These are phyloP conservation scores for Pachyrhizus erosus DNA, from an alignment of 306 rosid species.

Conservation along the genomic window DNA sequence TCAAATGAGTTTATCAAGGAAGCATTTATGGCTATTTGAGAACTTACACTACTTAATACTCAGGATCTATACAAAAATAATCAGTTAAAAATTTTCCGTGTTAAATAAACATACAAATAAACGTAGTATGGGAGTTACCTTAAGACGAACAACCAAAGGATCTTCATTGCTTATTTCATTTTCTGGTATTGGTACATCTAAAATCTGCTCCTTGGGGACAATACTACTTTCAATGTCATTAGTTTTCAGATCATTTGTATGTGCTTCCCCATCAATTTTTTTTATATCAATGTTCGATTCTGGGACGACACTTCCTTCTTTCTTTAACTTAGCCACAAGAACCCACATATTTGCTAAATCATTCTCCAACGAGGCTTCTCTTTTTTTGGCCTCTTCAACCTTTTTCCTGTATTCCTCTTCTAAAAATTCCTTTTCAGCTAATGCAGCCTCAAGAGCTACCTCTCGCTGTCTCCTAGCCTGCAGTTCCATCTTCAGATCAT, in stretches of 20 bases:
- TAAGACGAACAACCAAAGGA: conserved; percentile 85
- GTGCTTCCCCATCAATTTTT: conserved; percentile 48
- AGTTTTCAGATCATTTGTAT: conserved; percentile 47
- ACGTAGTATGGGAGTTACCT: conserved; percentile 54
- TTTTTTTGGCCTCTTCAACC: conserved; percentile 84
- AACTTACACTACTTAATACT: not conserved
- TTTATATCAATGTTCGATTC: conserved; percentile 60
- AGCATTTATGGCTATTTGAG: not conserved
- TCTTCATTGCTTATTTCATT: conserved; percentile 70
- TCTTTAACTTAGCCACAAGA: conserved; percentile 96
- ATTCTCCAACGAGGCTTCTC: conserved; percentile 88
- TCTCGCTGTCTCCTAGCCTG: conserved; percentile 93
- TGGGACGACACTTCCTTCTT: conserved; percentile 65
- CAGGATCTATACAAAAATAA: conserved; percentile 11
- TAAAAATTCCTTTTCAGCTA: conserved; percentile 81
- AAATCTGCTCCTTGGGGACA: conserved; percentile 49
- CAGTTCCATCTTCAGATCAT: conserved; percentile 84
- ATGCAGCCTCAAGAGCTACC: conserved; percentile 88
- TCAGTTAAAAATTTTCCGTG: not conserved
- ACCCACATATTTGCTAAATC: conserved; percentile 99
- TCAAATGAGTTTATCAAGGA: not conserved
- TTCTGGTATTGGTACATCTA: conserved; percentile 54
- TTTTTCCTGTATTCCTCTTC: conserved; percentile 85
- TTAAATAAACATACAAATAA: conserved; percentile 20
- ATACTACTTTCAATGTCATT: conserved; percentile 46